phyloP scores from a whole-genome alignment of 148 eudicot species.

The Pharnaceum exiguum region DNA sequence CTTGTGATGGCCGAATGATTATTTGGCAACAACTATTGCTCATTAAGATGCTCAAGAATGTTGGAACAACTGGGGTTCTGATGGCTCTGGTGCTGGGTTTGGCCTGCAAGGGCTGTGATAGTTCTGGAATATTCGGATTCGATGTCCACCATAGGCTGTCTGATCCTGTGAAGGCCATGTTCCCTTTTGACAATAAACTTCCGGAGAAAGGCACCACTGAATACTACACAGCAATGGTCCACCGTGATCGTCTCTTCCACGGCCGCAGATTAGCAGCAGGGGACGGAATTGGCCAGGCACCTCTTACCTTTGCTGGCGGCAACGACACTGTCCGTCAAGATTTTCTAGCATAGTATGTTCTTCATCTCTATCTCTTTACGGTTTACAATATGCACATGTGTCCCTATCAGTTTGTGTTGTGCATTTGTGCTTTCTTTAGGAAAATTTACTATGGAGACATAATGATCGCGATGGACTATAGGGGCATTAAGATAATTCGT shows the following conservation, averaged over 20 bases:
- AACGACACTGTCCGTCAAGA: slow-evolving; percentile 44
- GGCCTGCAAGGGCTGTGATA: slow-evolving; percentile 27
- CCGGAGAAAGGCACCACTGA: slow-evolving; percentile 59
- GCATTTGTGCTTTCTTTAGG: too few relatives aligned
- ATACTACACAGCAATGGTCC: slow-evolving; percentile 63
- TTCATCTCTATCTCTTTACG: background rate
- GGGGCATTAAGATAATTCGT: too few relatives aligned
- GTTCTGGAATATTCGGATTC: slow-evolving; percentile 50
- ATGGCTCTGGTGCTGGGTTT: slow-evolving; percentile 11
- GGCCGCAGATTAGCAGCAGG: slow-evolving; percentile 48
- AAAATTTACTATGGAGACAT: too few relatives aligned
- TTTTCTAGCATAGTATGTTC: slow-evolving; percentile 68
- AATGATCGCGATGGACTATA: too few relatives aligned
- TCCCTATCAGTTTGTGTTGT: too few relatives aligned
- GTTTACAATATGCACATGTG: too few relatives aligned
- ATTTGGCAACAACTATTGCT: too few relatives aligned
- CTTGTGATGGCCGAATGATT: too few relatives aligned
- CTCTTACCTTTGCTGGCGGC: slow-evolving; percentile 48
- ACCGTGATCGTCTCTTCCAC: slow-evolving; percentile 53
- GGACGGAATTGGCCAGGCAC: slow-evolving; percentile 1
- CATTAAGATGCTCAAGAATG: slow-evolving; percentile 6
- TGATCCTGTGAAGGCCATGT: slow-evolving; percentile 55
- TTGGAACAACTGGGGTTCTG: background rate
- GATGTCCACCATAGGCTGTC: slow-evolving; percentile 76
- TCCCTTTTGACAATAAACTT: slow-evolving; percentile 31